Evolutionary conservation across 2,329 filamentous ascomycete species (phyloP).

Genomic region (Dactylellina parvicollis): DNA sequence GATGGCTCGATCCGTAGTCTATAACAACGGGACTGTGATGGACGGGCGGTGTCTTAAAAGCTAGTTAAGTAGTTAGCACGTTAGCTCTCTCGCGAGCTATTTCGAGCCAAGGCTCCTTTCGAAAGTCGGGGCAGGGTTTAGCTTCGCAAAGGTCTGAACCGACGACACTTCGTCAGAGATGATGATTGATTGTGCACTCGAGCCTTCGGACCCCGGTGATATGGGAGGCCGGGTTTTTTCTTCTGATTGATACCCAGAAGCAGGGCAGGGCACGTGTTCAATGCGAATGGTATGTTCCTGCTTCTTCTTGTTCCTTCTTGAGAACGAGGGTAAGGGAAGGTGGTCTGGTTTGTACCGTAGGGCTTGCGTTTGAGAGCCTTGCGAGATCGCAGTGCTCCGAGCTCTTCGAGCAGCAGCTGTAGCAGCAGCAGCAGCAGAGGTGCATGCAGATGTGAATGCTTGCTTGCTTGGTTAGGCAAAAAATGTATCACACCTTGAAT

Average conservation of each 20-base stretch:
- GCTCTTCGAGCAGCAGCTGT: conserved; percentile 44
- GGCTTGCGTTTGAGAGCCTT: conserved; percentile 26
- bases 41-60: conserved; percentile 37
- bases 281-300: conserved; percentile 51
- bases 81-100: conserved; percentile 22
- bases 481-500: conserved; percentile 45
- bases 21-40: conserved; percentile 25
- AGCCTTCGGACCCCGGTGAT: conserved; percentile 11
- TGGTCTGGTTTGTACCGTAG: conserved; percentile 26
- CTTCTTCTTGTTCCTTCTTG: conserved; percentile 18
- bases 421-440: conserved; percentile 17
- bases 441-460: conserved; percentile 43
- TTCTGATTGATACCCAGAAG: conserved; percentile 14
- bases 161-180: conserved; percentile 11
- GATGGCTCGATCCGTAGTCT: conserved; percentile 46
- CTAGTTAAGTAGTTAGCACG: conserved; percentile 19
- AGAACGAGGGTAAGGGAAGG: conserved; percentile 15
- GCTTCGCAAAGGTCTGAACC: not conserved
- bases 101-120: conserved; percentile 29
- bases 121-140: too few relatives aligned
- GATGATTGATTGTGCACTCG: not conserved
- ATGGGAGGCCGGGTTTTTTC: not conserved
- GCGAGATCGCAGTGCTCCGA: conserved; percentile 51
- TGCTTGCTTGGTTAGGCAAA: conserved; percentile 25
- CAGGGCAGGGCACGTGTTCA: conserved; percentile 51